These are phyloP conservation scores for Ceriops tagal DNA, from an alignment of 345 rosid genomes.

Conservation along the genomic window DNA sequence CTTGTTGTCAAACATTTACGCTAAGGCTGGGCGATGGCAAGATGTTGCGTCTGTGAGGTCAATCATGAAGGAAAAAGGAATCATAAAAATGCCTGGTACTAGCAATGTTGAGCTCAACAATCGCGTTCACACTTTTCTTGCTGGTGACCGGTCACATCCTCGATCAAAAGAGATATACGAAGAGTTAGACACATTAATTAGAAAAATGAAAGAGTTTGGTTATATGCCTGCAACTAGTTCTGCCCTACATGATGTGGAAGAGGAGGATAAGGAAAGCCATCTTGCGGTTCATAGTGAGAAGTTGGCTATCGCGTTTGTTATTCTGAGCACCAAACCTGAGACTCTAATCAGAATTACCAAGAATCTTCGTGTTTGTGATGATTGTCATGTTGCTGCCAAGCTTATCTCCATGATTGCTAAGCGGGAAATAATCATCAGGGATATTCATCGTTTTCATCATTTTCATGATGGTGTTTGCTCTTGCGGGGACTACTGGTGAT, in stretches of 20 bases:
- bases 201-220: conserved; percentile 64
- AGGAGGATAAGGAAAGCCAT: conserved; percentile 75
- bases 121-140: conserved; percentile 53
- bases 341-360: conserved; percentile 60
- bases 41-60: conserved; percentile 50
- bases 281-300: conserved; percentile 77
- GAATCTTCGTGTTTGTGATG: conserved; percentile 71
- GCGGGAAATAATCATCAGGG: conserved; percentile 59
- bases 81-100: conserved; percentile 57
- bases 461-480: conserved; percentile 58
- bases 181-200: conserved; percentile 48
- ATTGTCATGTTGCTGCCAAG: conserved; percentile 72
- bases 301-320: conserved; percentile 64
- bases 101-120: conserved; percentile 61
- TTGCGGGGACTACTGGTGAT: conserved; percentile 71
- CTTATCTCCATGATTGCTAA: conserved; percentile 56
- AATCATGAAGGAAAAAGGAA: conserved; percentile 54
- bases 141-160: conserved; percentile 55
- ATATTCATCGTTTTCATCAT: conserved; percentile 63
- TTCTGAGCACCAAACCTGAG: conserved; percentile 44
- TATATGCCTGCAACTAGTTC: conserved; percentile 60
- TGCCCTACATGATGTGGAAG: conserved; percentile 77
- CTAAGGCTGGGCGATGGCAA: conserved; percentile 76
- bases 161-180: conserved; percentile 43
- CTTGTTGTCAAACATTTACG: conserved; percentile 69